Evolutionary conservation across 2,329 filamentous ascomycete species (phyloP).

Genomic region (Fusarium incarnatum): DNA sequence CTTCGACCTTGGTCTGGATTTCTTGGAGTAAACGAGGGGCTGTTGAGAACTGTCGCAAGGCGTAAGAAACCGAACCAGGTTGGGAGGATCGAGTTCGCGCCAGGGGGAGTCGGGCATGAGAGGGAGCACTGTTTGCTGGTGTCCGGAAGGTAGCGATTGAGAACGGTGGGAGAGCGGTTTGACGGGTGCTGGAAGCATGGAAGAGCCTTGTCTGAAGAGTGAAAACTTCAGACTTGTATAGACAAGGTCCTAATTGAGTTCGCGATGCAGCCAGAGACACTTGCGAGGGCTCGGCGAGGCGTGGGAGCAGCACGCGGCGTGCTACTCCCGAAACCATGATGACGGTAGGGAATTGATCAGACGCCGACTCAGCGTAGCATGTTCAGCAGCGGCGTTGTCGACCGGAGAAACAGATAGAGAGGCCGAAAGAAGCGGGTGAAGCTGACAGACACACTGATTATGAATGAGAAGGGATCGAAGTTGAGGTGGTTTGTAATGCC

Average conservation of each 20-base stretch:
- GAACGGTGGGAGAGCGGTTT: constrained; percentile 44
- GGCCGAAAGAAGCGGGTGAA: constrained; percentile 12
- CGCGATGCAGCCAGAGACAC: constrained; percentile 39
- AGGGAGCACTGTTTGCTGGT: constrained; percentile 23
- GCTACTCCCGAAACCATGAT: constrained; percentile 63
- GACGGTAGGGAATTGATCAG: constrained; percentile 45
- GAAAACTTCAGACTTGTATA: constrained; percentile 32
- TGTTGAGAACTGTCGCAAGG: constrained; percentile 50
- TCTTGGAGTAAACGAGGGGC: constrained; percentile 41
- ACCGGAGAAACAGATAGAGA: constrained; percentile 8
- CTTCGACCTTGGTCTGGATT: constrained; percentile 45
- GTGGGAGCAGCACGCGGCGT: constrained; percentile 63
- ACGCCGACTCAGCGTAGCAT: constrained; percentile 47
- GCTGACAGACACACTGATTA: constrained; percentile 24
- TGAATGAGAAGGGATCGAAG: constrained; percentile 35
- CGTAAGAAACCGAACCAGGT: constrained; percentile 23
- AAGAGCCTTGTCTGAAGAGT: constrained; percentile 34
- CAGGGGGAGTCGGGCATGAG: constrained; percentile 6
- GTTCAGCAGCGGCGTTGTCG: constrained; percentile 43
- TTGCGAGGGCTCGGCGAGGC: constrained; percentile 54
- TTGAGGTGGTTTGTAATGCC: constrained; percentile 46
- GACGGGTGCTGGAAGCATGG: constrained; percentile 30
- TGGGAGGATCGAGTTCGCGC: constrained; percentile 10
- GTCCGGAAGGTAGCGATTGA: constrained; percentile 42
- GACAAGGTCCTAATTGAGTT: constrained; percentile 37